Conservation (phyloP, 2,329 filamentous ascomycete species). For the Raffaelea ambrosiae region DNA sequence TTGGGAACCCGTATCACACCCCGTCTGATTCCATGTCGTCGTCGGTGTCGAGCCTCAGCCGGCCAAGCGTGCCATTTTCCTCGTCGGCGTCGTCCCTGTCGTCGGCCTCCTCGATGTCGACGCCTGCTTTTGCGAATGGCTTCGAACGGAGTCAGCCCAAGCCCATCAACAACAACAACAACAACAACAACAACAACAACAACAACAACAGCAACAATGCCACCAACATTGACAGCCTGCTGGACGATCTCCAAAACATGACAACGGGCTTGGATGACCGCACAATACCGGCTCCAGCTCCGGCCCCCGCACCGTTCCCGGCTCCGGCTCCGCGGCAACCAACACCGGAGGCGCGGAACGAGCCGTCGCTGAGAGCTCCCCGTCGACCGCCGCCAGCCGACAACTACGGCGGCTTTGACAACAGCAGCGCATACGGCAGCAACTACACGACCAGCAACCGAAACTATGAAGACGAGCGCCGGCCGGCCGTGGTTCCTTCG, state of each 20-base stretch:
- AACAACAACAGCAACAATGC: not conserved
- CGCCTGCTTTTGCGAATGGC: conserved; percentile 2
- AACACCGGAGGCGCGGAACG: not conserved
- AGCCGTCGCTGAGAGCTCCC: not conserved
- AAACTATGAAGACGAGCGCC: not conserved
- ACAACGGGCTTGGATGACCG: conserved; percentile 4
- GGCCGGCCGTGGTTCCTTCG: conserved; percentile 18
- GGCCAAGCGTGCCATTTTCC: conserved; percentile 51
- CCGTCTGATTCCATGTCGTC: conserved; percentile 58
- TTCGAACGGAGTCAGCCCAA: not conserved
- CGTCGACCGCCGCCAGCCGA: conserved; percentile 1
- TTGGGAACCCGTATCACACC: conserved; percentile 56
- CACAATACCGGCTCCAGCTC: not conserved
- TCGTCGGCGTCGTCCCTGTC: conserved; percentile 46
- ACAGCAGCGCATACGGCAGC: not conserved
- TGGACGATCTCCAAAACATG: conserved; percentile 49
- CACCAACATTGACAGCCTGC: conserved; percentile 39
- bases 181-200: not conserved
- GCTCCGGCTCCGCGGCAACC: no score
- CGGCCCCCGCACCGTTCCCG: no score
- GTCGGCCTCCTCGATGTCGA: conserved; percentile 15
- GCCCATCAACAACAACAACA: not conserved
- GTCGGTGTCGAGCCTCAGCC: conserved; percentile 51
- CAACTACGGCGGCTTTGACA: not conserved
- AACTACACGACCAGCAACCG: not conserved